Evolutionary conservation across 2,329 filamentous ascomycete species (phyloP), one percentile per base, ranked within the genome.

Genomic region (Macrophomina tecta): DNA sequence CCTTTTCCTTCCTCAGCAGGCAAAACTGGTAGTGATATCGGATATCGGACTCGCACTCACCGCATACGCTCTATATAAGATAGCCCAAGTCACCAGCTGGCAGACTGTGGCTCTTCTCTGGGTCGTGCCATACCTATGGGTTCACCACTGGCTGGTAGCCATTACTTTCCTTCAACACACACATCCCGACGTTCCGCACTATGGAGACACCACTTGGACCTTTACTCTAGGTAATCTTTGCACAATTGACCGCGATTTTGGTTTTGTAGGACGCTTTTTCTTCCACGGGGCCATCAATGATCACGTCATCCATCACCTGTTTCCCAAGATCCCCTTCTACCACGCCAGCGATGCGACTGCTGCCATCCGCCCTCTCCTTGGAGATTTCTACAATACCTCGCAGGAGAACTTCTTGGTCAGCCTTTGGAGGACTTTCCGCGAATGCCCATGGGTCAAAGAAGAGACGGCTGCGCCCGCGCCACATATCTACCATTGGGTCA

Each of bases 141-240:
- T 90, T 40, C 88, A 91, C 80, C 86, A 90, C 81, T 91, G 88
- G 88, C 83, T 91, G 62, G 88, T 92, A 23, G 89, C 89, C 69
- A 91, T 92, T 74, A 92, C 90, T 55, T 92, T 90, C 78, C 87
- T 92, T n/a, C 90, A 92, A 78, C 90, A 92, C 82, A 90, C 88
- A 65, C 87, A 91, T 73, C 80, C 76, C 2, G 74, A 78, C 2
- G 80, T 89, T 52, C 84, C 84, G n/a, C 85, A 90, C 76, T 90
- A 87, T 74, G 82, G 85, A 28, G 82, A 83, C 48, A 82, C 84
- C n/a, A 80, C 81, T 64, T 90, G 88, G 88, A 87, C 84, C 23
- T 90, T 86, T 71, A 83, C 86, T 68, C 85, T 86, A 71, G 88
- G 88, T 28, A 87, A 87, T 2, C 79, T 87, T 16, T 84, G 86